These are phyloP conservation scores for Bisporella sp. DNA, from an alignment of 2,329 filamentous ascomycete species.

Conservation along the genomic window DNA sequence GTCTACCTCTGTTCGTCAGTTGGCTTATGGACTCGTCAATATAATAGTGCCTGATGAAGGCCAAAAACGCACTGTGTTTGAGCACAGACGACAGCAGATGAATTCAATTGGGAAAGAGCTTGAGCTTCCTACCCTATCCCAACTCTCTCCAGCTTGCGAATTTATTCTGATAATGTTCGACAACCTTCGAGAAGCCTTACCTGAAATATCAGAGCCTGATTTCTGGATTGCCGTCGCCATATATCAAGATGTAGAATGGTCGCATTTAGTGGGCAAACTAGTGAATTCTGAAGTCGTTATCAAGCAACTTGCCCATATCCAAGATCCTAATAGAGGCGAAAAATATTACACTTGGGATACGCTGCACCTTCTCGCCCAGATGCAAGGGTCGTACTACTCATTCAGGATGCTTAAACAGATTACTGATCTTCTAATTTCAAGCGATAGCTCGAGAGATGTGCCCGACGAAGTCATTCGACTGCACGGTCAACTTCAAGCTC, in stretches of 20 bases:
- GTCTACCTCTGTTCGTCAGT: conserved; percentile 40
- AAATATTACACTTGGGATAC: conserved; percentile 23
- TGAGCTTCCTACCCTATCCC: conserved; percentile 14
- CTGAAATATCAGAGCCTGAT: conserved; percentile 7
- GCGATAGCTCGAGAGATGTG: background rate
- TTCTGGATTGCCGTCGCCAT: conserved; percentile 22
- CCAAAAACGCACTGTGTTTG: conserved; percentile 16
- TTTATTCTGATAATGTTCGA: conserved; percentile 11
- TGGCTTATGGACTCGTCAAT: conserved; percentile 49
- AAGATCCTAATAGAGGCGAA: background rate
- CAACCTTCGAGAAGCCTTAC: conserved; percentile 10
- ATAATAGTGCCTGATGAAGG: conserved; percentile 22
- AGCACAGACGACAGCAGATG: conserved; percentile 23
- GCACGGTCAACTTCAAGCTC: conserved; percentile 9
- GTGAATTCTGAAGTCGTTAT: conserved; percentile 7
- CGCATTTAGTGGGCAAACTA: conserved; percentile 16
- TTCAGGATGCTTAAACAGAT: conserved; percentile 27
- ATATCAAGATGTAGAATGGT: conserved; percentile 24
- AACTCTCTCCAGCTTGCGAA: conserved; percentile 20
- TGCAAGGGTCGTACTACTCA: conserved; percentile 27
- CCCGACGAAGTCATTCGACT: conserved; percentile 10
- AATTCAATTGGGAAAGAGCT: conserved; percentile 20
- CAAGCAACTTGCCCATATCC: conserved; percentile 6
- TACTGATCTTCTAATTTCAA: conserved; percentile 11
- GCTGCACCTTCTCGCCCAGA: conserved; percentile 25